A percentile compares a stretch with the other conserved stretches of the same genome.
These are phyloP conservation scores for Penium margaritaceum DNA, from an alignment of 139 green algal species.

Conservation along the genomic window DNA sequence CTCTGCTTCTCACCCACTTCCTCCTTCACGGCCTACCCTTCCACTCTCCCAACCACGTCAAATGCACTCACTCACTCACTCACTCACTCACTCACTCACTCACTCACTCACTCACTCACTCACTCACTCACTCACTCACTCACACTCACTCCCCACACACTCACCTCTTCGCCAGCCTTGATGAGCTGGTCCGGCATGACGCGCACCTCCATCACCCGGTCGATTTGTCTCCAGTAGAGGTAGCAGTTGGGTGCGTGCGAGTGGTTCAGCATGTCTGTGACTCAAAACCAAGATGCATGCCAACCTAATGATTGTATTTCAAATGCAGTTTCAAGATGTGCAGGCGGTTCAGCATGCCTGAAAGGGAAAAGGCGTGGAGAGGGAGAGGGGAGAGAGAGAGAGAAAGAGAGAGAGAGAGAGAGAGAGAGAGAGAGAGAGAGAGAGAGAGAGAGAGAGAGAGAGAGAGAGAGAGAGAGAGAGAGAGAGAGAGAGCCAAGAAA, in stretches of 20 bases:
- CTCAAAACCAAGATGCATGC: not conserved
- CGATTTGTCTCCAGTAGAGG: conserved; percentile 13
- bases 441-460: conserved; percentile 1
- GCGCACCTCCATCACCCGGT: conserved; percentile 28
- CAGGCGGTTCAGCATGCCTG: not conserved
- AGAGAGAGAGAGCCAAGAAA: conserved; percentile 1
- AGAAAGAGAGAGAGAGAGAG: not conserved
- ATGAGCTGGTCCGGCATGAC: conserved; percentile 24
- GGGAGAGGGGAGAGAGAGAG: not conserved
- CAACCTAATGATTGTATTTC: not conserved
- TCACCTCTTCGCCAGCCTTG: conserved; percentile 10
- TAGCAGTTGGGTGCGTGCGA: conserved; percentile 21
- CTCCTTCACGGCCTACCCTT: too few relatives aligned
- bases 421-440: not conserved
- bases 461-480: conserved; percentile 1
- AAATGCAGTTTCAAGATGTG: not conserved
- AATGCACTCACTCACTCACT: too few relatives aligned
- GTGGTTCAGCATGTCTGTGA: conserved; percentile 40
- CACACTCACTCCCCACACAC: too few relatives aligned
- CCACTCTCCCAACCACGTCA: too few relatives aligned
- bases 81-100: too few relatives aligned
- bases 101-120: too few relatives aligned
- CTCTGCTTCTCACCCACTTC: too few relatives aligned
- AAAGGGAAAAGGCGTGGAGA: not conserved
- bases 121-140: too few relatives aligned